Percentiles rank a stretch among this genome's conserved stretches.
Conservation (phyloP, 345 rosid species). For the Bruguiera sexangula region DNA sequence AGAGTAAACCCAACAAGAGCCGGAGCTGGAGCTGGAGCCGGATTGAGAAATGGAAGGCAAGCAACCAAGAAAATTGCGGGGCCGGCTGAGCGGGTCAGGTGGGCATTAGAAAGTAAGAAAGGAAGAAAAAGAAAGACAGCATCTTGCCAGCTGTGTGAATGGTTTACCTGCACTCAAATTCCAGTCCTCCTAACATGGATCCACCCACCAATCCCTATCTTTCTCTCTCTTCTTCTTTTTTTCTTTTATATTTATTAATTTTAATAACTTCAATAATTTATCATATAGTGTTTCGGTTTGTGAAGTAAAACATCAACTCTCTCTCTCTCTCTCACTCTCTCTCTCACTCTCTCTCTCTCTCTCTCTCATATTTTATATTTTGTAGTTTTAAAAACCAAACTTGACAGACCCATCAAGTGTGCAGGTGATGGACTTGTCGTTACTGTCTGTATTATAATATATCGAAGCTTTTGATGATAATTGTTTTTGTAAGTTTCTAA, state of each 20-base stretch:
- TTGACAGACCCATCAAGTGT: too few species aligned
- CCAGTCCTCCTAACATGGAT: background rate
- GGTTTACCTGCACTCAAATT: conserved; percentile 10
- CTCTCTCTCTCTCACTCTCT: background rate
- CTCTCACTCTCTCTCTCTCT: background rate
- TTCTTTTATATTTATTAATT: background rate
- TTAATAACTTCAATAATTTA: too few species aligned
- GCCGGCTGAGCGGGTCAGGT: background rate
- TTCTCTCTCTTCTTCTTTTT: conserved; percentile 4
- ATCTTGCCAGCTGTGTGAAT: conserved; percentile 22
- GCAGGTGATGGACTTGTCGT: too few species aligned
- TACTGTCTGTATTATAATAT: too few species aligned
- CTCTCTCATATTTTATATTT: background rate
- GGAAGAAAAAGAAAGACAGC: conserved; percentile 12
- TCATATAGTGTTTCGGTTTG: too few species aligned
- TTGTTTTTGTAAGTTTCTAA: too few species aligned
- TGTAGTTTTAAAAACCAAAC: too few species aligned
- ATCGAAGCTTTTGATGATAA: too few species aligned
- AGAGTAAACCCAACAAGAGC: too few species aligned
- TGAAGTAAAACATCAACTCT: too few species aligned
- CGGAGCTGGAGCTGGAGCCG: background rate
- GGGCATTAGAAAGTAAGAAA: background rate
- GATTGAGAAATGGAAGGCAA: background rate
- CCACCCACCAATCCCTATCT: conserved; percentile 14
- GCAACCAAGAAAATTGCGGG: conserved; percentile 4